These are phyloP conservation scores for Silene uniflora DNA, from an alignment of 148 eudicot genomes.

Conservation along the genomic window DNA sequence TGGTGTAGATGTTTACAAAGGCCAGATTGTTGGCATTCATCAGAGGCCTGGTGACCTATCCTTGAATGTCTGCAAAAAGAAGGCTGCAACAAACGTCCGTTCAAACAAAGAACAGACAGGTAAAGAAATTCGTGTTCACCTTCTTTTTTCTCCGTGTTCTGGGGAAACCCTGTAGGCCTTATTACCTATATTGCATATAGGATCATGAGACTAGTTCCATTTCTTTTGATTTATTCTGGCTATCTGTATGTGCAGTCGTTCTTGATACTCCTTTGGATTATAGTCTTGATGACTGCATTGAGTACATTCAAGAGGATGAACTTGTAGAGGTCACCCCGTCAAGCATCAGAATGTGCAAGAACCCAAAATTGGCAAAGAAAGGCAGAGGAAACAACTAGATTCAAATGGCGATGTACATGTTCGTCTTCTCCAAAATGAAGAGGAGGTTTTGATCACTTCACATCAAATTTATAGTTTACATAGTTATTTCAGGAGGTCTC, in stretches of 20 bases:
- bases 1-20: slow-evolving; percentile 85
- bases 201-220: not conserved
- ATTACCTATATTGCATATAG: not conserved
- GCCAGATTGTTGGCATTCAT: slow-evolving; percentile 91
- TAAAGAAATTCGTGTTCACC: slow-evolving; percentile 21
- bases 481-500: slow-evolving; percentile 1
- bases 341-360: slow-evolving; percentile 91
- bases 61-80: slow-evolving; percentile 92
- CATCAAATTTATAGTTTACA: not conserved
- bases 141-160: not conserved
- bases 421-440: not conserved
- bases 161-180: not conserved
- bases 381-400: slow-evolving; percentile 28
- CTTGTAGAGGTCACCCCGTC: slow-evolving; percentile 91
- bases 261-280: slow-evolving; percentile 78
- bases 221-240: not conserved
- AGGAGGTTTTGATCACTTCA: not conserved
- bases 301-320: slow-evolving; percentile 98
- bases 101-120: slow-evolving; percentile 93
- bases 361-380: slow-evolving; percentile 68
- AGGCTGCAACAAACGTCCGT: slow-evolving; percentile 93
- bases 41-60: slow-evolving; percentile 89
- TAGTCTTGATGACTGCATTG: slow-evolving; percentile 97
- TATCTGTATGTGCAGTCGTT: slow-evolving; percentile 52
- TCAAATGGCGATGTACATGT: not conserved